These are phyloP conservation scores for Azolla pinnata DNA, from an alignment of 75 land plant genomes.

Conservation along the genomic window DNA sequence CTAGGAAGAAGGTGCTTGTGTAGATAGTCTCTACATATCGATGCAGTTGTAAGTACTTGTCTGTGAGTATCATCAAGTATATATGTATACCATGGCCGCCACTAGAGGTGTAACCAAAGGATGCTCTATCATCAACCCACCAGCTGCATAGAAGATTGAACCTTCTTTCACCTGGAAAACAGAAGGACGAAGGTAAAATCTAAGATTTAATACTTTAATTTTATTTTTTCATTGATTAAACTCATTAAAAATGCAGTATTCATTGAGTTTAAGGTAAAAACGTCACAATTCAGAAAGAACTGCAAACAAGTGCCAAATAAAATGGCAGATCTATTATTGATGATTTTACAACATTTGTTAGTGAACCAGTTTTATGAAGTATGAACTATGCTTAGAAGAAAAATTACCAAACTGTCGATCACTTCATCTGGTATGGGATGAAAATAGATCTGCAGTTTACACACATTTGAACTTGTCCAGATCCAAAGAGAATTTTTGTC, in stretches of 20 bases:
- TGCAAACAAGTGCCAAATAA: no score
- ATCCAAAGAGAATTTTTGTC: not conserved
- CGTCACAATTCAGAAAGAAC: no score
- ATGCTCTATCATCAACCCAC: constrained; percentile 86
- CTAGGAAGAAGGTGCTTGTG: no score
- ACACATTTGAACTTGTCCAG: not conserved
- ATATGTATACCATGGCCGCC: constrained; percentile 54
- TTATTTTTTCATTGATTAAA: no score
- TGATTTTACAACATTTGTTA: no score
- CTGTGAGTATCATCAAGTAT: not conserved
- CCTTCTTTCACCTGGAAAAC: constrained; percentile 74
- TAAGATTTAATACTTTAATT: no score
- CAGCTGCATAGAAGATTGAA: constrained; percentile 69
- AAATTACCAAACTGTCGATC: constrained; percentile 56
- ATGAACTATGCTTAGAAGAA: no score
- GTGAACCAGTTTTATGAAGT: no score
- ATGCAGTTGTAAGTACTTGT: not conserved
- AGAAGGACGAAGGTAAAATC: not conserved
- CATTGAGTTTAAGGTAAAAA: no score
- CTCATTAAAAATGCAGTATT: no score
- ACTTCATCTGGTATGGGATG: constrained; percentile 83
- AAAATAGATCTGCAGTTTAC: constrained; percentile 74
- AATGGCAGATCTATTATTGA: no score
- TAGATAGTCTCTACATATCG: no score
- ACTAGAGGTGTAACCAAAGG: constrained; percentile 68